phyloP scores from a whole-genome alignment of 768 basidiomycete species.

The Tulasnella sp. region DNA sequence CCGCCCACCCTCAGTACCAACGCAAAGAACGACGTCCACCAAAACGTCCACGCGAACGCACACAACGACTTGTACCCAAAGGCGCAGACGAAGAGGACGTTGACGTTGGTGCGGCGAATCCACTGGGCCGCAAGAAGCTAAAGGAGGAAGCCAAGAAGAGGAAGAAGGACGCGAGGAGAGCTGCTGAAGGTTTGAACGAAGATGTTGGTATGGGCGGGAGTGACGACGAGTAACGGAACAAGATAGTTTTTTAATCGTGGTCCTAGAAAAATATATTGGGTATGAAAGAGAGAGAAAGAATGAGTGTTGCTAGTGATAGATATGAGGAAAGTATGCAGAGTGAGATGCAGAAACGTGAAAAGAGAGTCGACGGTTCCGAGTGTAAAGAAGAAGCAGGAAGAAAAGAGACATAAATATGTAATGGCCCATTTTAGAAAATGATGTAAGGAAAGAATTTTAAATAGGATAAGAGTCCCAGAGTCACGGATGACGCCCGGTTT shows the following conservation, averaged over 20 bases:
- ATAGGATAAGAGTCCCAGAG: background rate
- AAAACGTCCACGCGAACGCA: constrained; percentile 6
- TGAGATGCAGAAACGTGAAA: background rate
- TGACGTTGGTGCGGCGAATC: constrained; percentile 8
- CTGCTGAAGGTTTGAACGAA: background rate
- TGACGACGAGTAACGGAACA: background rate
- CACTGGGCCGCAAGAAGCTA: constrained; percentile 6
- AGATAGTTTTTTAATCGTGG: background rate
- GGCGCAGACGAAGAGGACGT: constrained; percentile 2
- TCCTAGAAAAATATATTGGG: background rate
- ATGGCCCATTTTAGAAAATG: background rate
- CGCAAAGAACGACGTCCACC: background rate
- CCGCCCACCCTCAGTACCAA: background rate
- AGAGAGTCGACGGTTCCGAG: background rate
- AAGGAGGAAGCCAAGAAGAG: constrained; percentile 18
- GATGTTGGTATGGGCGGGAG: background rate
- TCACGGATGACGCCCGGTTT: background rate
- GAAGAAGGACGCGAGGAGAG: background rate
- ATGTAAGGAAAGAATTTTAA: background rate
- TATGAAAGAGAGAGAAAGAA: background rate
- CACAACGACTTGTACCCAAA: constrained; percentile 11
- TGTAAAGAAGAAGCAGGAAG: background rate
- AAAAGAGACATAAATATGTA: background rate
- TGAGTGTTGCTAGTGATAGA: background rate
- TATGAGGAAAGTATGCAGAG: background rate